phyloP scores from a whole-genome alignment of 495 filamentous ascomycete genomes.

The Neurospora sp. region DNA sequence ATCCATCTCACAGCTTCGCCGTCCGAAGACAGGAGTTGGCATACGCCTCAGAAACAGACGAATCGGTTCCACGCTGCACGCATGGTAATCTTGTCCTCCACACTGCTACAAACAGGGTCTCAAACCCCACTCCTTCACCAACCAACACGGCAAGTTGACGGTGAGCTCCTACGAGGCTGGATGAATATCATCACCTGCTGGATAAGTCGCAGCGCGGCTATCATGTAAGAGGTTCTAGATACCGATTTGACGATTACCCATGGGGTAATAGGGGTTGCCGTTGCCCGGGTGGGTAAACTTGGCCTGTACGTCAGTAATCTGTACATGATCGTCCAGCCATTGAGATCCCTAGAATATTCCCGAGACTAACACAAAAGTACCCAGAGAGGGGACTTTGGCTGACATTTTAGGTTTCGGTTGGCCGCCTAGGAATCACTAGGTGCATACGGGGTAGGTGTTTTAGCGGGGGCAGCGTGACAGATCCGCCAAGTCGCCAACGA shows the following conservation, averaged over 20 bases:
- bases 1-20: not conserved
- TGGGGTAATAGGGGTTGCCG: not conserved
- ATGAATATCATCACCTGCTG: not conserved
- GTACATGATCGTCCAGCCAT: not conserved
- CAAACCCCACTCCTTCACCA: not conserved
- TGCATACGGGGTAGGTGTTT: not conserved
- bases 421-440: not conserved
- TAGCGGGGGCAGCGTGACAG: not conserved
- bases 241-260: not conserved
- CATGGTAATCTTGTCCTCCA: not conserved
- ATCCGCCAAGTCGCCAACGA: not conserved
- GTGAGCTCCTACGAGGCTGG: not conserved
- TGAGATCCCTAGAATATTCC: not conserved
- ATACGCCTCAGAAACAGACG: not conserved
- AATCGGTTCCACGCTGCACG: not conserved
- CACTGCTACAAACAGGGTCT: not conserved
- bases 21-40: not conserved
- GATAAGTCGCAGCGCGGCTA: not conserved
- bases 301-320: not conserved
- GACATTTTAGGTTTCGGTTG: not conserved
- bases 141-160: not conserved
- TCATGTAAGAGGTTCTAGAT: not conserved
- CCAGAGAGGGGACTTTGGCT: not conserved
- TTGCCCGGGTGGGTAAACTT: not conserved
- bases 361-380: not conserved